Evolutionary conservation across 306 rosid species (phyloP).

Genomic region (Parietaria judaica): DNA sequence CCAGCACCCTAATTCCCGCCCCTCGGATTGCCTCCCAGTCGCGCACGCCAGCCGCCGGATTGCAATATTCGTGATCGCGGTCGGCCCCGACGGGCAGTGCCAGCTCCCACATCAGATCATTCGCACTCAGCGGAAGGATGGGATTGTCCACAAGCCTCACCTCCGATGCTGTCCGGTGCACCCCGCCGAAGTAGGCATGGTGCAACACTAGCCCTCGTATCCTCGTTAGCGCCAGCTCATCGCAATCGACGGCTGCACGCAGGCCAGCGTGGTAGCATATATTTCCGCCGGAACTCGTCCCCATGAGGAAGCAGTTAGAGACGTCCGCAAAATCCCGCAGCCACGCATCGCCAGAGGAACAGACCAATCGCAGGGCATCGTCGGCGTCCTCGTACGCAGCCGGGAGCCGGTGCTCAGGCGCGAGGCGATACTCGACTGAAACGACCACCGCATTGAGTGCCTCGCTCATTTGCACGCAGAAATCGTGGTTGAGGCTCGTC

Average conservation of each 20-base stretch:
- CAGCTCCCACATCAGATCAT: constrained; percentile 33
- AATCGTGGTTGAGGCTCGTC: constrained; percentile 22
- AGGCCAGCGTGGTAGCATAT: constrained; percentile 26
- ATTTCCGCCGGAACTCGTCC: constrained; percentile 38
- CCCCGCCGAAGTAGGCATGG: constrained; percentile 40
- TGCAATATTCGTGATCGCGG: constrained; percentile 35
- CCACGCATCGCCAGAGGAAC: constrained; percentile 21
- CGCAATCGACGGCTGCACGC: constrained; percentile 3
- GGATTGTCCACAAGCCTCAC: constrained; percentile 20
- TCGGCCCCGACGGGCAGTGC: constrained; percentile 20
- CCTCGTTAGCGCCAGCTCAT: constrained; percentile 15
- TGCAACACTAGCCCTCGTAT: constrained; percentile 39
- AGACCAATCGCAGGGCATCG: constrained; percentile 29
- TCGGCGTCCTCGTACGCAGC: constrained; percentile 33
- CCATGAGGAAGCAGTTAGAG: constrained; percentile 23
- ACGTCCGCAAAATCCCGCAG: constrained; percentile 18
- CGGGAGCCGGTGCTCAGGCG: constrained; percentile 28
- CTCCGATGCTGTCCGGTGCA: constrained; percentile 34
- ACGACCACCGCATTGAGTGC: constrained; percentile 16
- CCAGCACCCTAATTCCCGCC: not conserved
- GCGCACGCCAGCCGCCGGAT: constrained; percentile 29
- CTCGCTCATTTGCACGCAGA: constrained; percentile 21
- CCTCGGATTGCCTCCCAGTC: constrained; percentile 9
- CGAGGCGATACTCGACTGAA: constrained; percentile 30
- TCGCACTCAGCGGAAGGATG: constrained; percentile 1